These are phyloP conservation scores for Pyrenophora graminea DNA, from an alignment of 2,329 filamentous ascomycete genomes.

Conservation along the genomic window DNA sequence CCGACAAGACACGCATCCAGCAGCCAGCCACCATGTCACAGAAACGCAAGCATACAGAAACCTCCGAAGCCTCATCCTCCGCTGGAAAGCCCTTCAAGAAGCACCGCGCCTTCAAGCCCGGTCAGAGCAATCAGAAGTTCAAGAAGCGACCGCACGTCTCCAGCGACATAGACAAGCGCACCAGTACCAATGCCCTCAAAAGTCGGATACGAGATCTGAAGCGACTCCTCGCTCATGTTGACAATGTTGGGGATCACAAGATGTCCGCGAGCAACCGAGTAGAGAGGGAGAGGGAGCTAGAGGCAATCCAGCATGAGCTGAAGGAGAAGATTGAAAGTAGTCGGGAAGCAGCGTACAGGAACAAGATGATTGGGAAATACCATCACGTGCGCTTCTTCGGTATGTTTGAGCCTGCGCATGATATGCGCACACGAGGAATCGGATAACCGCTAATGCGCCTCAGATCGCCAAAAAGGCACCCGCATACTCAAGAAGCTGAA, in stretches of 20 bases:
- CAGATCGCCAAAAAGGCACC: conserved; percentile 74
- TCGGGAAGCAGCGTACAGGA: conserved; percentile 63
- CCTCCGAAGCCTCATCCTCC: conserved; percentile 17
- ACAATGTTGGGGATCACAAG: conserved; percentile 50
- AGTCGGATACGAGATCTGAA: conserved; percentile 72
- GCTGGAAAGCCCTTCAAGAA: conserved; percentile 28
- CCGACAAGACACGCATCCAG: not conserved
- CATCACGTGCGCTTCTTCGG: conserved; percentile 87
- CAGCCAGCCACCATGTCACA: conserved; percentile 36
- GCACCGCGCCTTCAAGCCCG: conserved; percentile 27
- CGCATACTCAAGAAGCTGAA: conserved; percentile 68
- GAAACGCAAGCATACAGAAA: conserved; percentile 42
- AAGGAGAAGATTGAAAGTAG: conserved; percentile 48
- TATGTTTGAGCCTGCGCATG: conserved; percentile 45
- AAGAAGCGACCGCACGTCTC: conserved; percentile 29
- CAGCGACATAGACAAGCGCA: conserved; percentile 30
- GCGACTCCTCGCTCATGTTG: conserved; percentile 64
- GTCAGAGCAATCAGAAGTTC: conserved; percentile 17
- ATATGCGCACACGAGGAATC: not conserved
- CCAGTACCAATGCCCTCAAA: conserved; percentile 64
- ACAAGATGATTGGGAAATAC: conserved; percentile 76
- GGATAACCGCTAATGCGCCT: conserved; percentile 5
- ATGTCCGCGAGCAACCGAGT: conserved; percentile 70
- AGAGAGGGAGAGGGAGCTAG: conserved; percentile 73
- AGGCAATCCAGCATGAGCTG: conserved; percentile 68